Conservation (phyloP, 306 rosid genomes). For the Cucumis melo region DNA sequence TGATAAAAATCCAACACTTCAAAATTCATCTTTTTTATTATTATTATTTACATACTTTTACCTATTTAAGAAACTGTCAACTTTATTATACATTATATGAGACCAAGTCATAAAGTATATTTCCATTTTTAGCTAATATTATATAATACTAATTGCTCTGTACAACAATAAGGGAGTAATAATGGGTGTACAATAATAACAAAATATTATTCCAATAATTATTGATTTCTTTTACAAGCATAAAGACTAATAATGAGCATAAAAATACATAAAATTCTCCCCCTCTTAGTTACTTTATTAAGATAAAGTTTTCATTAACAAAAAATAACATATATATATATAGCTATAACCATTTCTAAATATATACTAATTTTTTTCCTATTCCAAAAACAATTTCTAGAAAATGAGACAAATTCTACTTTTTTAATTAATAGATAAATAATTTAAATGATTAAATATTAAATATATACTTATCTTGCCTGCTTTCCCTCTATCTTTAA, state of each 20-base stretch:
- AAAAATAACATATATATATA: neutral
- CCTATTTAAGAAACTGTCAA: no score
- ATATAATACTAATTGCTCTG: neutral
- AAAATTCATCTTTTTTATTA: no score
- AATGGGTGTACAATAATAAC: neutral
- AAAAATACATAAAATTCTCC: neutral
- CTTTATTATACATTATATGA: neutral
- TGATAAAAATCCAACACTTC: no score
- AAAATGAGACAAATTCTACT: neutral
- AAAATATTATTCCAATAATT: neutral
- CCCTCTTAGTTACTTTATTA: neutral
- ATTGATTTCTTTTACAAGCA: neutral
- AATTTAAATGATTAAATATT: no score
- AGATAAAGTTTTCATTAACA: neutral
- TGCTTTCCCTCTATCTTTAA: neutral
- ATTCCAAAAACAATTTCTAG: neutral
- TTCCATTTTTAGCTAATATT: neutral
- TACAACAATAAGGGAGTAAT: neutral
- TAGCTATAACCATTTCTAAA: neutral
- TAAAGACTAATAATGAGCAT: neutral
- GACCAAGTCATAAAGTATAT: neutral
- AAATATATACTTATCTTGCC: neutral
- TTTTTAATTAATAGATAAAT: no score
- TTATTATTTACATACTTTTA: no score
- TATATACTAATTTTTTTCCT: neutral